phyloP scores from a whole-genome alignment of 2,329 filamentous ascomycete species.

The Beauveria rudraprayagi region DNA sequence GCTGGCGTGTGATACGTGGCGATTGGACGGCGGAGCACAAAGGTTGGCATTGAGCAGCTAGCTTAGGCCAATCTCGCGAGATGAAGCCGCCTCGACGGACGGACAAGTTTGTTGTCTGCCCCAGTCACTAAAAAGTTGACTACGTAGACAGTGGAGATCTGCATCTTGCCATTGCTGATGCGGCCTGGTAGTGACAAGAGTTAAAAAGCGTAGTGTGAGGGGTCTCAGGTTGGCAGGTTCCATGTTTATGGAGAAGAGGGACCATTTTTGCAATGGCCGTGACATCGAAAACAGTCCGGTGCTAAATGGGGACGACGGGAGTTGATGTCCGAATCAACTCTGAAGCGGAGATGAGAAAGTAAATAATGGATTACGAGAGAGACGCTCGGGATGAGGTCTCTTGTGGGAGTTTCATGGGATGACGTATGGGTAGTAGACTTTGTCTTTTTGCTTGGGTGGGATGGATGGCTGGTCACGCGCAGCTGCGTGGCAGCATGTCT shows the following conservation, averaged over 20 bases:
- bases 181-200: not conserved
- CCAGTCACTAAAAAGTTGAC: too few relatives aligned
- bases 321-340: not conserved
- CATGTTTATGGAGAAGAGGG: not conserved
- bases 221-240: too few relatives aligned
- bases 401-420: not conserved
- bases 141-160: not conserved
- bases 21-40: too few relatives aligned
- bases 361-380: too few relatives aligned
- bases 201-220: too few relatives aligned
- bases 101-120: too few relatives aligned
- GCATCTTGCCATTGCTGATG: not conserved
- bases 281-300: not conserved
- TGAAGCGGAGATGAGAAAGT: not conserved
- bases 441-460: not conserved
- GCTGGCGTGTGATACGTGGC: too few relatives aligned
- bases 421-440: not conserved
- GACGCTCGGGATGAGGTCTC: not conserved
- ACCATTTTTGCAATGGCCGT: not conserved
- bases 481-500: not conserved
- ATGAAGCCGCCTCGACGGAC: too few relatives aligned
- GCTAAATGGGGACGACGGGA: not conserved
- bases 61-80: too few relatives aligned
- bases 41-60: too few relatives aligned
- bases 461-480: not conserved